Conservation (phyloP, 257 asterid species). For the Lantana camara region DNA sequence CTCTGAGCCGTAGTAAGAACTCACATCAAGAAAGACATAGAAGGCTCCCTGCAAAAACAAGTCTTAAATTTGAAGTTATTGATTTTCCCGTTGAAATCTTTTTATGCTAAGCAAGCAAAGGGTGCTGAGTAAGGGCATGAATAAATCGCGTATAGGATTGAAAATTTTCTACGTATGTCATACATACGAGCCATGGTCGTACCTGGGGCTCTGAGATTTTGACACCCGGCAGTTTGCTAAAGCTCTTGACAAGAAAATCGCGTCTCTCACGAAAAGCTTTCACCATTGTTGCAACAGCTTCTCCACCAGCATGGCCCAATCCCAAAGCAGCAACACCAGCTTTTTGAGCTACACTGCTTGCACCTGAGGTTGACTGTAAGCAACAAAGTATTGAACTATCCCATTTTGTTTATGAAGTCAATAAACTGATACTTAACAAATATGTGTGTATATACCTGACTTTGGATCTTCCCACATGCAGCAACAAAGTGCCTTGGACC, state of each 20-base stretch:
- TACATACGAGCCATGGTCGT: slow-evolving; percentile 15
- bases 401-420: background rate
- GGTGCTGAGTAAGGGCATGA: too few species aligned
- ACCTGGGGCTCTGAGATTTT: slow-evolving; percentile 93
- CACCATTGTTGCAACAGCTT: slow-evolving; percentile 75
- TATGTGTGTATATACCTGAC: slow-evolving; percentile 60
- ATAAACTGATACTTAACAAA: background rate
- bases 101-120: too few species aligned
- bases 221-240: slow-evolving; percentile 72
- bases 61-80: background rate
- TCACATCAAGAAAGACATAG: slow-evolving; percentile 89
- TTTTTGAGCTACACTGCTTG: slow-evolving; percentile 93
- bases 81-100: too few species aligned
- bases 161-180: background rate
- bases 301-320: slow-evolving; percentile 94
- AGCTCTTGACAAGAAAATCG: slow-evolving; percentile 79
- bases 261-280: slow-evolving; percentile 92
- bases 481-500: slow-evolving; percentile 94
- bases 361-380: slow-evolving; percentile 91
- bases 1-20: slow-evolving; percentile 68
- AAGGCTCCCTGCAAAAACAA: slow-evolving; percentile 77
- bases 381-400: background rate
- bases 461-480: slow-evolving; percentile 93
- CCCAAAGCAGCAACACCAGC: slow-evolving; percentile 94
- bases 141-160: too few species aligned